These are phyloP conservation scores for Kuraishia hungarica DNA, from an alignment of 805 yeast species.

Conservation along the genomic window DNA sequence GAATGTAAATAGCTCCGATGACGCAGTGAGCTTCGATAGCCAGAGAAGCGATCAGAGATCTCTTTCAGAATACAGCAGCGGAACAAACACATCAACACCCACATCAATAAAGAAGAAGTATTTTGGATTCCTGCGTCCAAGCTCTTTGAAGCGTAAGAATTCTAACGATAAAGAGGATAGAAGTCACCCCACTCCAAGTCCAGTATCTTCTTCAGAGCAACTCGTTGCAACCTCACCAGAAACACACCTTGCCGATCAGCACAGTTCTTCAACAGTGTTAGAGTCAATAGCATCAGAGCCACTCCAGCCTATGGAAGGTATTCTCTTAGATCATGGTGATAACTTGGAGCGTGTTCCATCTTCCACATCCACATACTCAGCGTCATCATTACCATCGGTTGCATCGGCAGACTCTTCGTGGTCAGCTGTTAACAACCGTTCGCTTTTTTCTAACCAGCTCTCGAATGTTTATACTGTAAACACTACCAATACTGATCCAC, in stretches of 20 bases:
- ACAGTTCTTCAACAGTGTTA: not conserved
- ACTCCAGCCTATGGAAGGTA: not conserved
- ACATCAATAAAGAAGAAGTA: not conserved
- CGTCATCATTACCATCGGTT: not conserved
- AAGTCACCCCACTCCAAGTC: not conserved
- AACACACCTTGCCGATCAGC: not conserved
- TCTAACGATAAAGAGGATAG: not conserved
- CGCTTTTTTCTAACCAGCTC: not conserved
- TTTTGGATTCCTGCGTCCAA: slow-evolving; percentile 1
- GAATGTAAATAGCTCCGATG: not conserved
- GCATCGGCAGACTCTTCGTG: not conserved
- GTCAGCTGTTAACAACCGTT: not conserved
- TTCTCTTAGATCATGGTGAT: not conserved
- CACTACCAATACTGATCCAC: not conserved
- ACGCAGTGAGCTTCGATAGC: not conserved
- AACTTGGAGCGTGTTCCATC: not conserved
- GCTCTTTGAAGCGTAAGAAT: not conserved
- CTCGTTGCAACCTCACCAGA: not conserved
- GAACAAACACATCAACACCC: not conserved
- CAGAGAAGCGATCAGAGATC: not conserved
- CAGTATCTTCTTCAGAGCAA: not conserved
- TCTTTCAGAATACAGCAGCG: not conserved
- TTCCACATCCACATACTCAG: not conserved
- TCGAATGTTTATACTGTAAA: not conserved
- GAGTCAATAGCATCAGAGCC: not conserved